These are phyloP conservation scores for Physcomitrellopsis africana DNA, from an alignment of 225 moss, liverwort and hornwort species.

Conservation along the genomic window DNA sequence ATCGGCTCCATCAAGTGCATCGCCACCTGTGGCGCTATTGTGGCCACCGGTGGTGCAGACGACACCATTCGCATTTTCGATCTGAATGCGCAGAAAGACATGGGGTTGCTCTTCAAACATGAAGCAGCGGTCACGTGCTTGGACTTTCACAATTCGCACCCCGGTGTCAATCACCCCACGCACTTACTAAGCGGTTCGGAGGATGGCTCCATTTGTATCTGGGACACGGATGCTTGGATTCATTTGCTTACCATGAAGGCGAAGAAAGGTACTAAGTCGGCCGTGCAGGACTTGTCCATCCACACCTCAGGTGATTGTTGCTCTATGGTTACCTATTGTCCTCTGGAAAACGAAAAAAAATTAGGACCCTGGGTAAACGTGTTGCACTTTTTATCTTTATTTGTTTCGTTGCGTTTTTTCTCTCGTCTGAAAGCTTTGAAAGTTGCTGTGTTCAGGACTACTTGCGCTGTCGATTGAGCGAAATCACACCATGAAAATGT, in stretches of 20 bases:
- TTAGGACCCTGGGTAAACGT: slow-evolving; percentile 22
- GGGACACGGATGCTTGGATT: slow-evolving; percentile 95
- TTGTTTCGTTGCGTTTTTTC: no score
- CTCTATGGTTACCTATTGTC: neutral
- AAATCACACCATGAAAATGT: slow-evolving; percentile 89
- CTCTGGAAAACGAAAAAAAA: slow-evolving; percentile 27
- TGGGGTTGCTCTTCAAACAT: slow-evolving; percentile 81
- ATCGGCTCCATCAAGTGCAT: slow-evolving; percentile 83
- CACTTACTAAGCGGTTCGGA: slow-evolving; percentile 88
- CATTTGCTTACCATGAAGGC: slow-evolving; percentile 86
- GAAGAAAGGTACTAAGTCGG: slow-evolving; percentile 77
- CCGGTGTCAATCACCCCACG: slow-evolving; percentile 63
- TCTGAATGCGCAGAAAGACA: slow-evolving; percentile 77
- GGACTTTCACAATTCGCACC: slow-evolving; percentile 62
- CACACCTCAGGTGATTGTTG: slow-evolving; percentile 64
- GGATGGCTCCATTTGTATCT: slow-evolving; percentile 88
- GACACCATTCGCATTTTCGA: slow-evolving; percentile 93
- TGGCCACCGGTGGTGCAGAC: slow-evolving; percentile 87
- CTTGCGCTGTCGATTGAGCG: slow-evolving; percentile 87
- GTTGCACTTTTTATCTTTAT: neutral
- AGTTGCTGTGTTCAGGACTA: slow-evolving; percentile 47
- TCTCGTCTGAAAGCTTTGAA: neutral
- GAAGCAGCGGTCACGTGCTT: slow-evolving; percentile 90
- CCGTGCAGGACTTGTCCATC: slow-evolving; percentile 78
- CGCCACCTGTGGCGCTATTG: slow-evolving; percentile 74